Evolutionary conservation across 1,284 basidiomycete genomes (phyloP), one percentile per base, ranked within the genome.

Genomic region (Jaminaea rosea): DNA sequence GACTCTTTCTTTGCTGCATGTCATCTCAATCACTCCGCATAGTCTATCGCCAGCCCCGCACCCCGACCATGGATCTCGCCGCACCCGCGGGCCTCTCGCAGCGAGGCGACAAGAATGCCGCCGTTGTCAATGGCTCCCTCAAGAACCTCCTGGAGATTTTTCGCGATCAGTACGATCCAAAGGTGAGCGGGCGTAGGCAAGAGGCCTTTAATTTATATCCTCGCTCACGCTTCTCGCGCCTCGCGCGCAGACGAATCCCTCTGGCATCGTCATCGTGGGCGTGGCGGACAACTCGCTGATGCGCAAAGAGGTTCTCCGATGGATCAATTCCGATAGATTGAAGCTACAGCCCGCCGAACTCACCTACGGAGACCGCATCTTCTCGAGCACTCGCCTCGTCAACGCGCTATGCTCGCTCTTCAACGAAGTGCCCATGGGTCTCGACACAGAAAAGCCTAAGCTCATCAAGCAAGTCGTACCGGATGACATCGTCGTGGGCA

Each of bases 261-360:
- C 55, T 9, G 65, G 65, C 46, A 59, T 67, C 49, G 59, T 67
- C 49, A 59, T 61, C 19, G 54, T 64, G 10, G 65, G 65, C 27
- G 56, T 67, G 26, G 65, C 65, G 1, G 65, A 67, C 45, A 67
- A 67, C 45, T 49, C 50, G 6, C 55, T 67, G 34, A 55, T 63
- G 28, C 58, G 65, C 9, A 13, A 46, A 9, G 62, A 67, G 36
- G 46, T 67, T 27, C 56, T 64, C 42, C 32, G 53, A 23, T 59
- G 42, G 31, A 50, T 56, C 47, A 59, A 56, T 42, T 24, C 53
- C 26, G 37, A 56, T 15, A 50, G 55, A 0, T 50, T 67, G 15
- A 15, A 56, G 7, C 55, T 67, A 6, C 46, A 49, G 3, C 50
- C 58, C 1, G 54, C 51, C 17, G 66, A 68, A 39, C 44, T 68